These are phyloP conservation scores for Ogataea parapolymorpha DNA, from an alignment of 805 yeast genomes.

Conservation along the genomic window DNA sequence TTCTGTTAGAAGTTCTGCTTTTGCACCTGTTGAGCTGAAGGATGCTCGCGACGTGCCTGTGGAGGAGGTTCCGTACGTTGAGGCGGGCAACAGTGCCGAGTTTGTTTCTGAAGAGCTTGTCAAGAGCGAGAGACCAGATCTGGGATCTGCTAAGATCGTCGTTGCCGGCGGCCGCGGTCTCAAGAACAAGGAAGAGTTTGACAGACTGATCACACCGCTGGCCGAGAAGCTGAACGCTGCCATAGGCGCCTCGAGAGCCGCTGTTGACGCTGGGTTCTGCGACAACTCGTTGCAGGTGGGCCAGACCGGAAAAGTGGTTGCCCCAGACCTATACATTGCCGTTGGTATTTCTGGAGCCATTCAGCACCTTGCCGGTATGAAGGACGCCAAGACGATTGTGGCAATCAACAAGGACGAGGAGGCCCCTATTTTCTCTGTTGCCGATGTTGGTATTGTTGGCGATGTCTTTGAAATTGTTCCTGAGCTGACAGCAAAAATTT, in stretches of 20 bases:
- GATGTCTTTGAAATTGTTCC: slow-evolving; percentile 86
- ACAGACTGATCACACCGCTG: slow-evolving; percentile 69
- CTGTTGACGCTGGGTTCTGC: slow-evolving; percentile 93
- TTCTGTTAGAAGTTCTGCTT: slow-evolving; percentile 85
- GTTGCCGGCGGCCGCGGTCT: slow-evolving; percentile 95
- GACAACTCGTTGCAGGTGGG: slow-evolving; percentile 97
- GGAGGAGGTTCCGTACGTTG: slow-evolving; percentile 44
- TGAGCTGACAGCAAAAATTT: slow-evolving; percentile 78
- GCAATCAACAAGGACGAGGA: slow-evolving; percentile 94
- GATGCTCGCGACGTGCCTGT: slow-evolving; percentile 36
- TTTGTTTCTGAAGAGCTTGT: slow-evolving; percentile 77
- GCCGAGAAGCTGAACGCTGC: slow-evolving; percentile 87
- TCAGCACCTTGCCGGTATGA: slow-evolving; percentile 98
- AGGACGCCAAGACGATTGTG: slow-evolving; percentile 88
- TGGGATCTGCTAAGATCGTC: slow-evolving; percentile 75
- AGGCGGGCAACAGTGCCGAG: slow-evolving; percentile 42
- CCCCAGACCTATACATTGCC: slow-evolving; percentile 92
- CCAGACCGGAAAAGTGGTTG: slow-evolving; percentile 96
- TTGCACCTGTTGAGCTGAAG: slow-evolving; percentile 42
- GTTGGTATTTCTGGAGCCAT: slow-evolving; percentile 96
- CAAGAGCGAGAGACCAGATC: slow-evolving; percentile 84
- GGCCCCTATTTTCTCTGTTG: slow-evolving; percentile 87
- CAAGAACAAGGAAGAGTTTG: slow-evolving; percentile 85
- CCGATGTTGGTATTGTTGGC: slow-evolving; percentile 87
- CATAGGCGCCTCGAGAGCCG: slow-evolving; percentile 97